Evolutionary conservation across 1,284 basidiomycete species (phyloP), one percentile per base, ranked within the genome.

Genomic region (Ganoderma multipileum): DNA sequence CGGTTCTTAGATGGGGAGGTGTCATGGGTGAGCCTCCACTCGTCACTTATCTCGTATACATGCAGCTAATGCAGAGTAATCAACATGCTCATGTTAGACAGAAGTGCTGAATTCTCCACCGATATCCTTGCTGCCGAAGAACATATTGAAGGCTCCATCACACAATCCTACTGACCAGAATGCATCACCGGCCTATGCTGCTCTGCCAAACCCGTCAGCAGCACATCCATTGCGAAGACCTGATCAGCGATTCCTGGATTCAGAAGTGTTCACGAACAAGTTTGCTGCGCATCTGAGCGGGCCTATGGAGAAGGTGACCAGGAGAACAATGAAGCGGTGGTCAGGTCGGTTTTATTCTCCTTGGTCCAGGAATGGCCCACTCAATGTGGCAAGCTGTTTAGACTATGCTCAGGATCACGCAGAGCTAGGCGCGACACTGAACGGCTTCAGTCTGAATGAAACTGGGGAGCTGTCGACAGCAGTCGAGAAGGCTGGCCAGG

Each of bases 261-360:
- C 96, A 1, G 98, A 99, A 80, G 89, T 91, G 2, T 99, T 99
- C 80, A 99, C 98, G 4, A 91, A 92, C 79, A 98, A 98, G 80
- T 99, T 99, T 79, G 92, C 96, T 59, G 91, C 91, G 63, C 98
- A 99, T 82, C 85, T 99, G 70, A 87, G 88, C 68, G 93, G 95
- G 1, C 94, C 91, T 2, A 94, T 99, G 92, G 98, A 99, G 81
- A 98, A 96, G 81, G 95, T 98, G 36, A 97, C 98, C 50, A 88
- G 97, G 50, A 84, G 97, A 66, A 88, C 93, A 11, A 89, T 97
- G 77, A 98, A 98, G 82, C 87, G 98, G 59, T 99, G 98, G 98
- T 89, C 92, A 77, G 94, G 93, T 94, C 75, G 67, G 86, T 79
- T 18, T 66, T 23, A 60, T 52, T 16, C 66, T 33, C n/a, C 30